Base-by-base conservation (phyloP, 2,329 filamentous ascomycete species). In the Furcasterigmium furcatum region DNA sequence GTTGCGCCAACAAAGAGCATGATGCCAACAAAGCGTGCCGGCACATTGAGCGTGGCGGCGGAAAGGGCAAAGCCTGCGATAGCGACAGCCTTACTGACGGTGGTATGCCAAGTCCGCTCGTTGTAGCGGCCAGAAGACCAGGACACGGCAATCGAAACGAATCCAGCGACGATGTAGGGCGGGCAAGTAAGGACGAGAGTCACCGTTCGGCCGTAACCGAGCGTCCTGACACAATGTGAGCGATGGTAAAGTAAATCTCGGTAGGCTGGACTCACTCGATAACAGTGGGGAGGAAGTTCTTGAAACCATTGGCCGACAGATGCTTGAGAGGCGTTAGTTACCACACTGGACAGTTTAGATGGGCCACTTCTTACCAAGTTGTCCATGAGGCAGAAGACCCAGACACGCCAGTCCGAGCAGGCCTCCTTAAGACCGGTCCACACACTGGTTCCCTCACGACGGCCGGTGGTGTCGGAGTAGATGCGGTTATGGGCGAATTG, bases 351-450 rank as follows among this genome's bases (percentile, higher is more conserved):
- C 24, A 27, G 12, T 7, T 27, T 7, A 12, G 24, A 12, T 7
- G 24, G 12, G 24, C 7, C 12, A 12, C 12, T 27, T 7, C 24
- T 27, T 7, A 27, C 24, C 47, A 75, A 66, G 54, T 77, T 76
- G 47, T 74, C 69, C 70, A 76, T 76, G 27, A 74, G 60, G 7
- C 68, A 70, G 45, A 77, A 71, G 14, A 77, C 58, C 66, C 72
- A 77, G 3, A 73, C 64, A 41, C 71, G 66, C 25, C 68, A 70
- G 51, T 79, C 75, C 7, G 54, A 59, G 6, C 61, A 58, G 9
- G 73, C 73, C 42, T 72, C 64, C 38, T 66, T 58, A 34, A 77
- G 64, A 34, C 74, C 74, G 16, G 59, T 58, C 56, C 54, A 68
- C 5, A 66, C 68, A 29, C 61, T 71, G 1, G 65, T 71, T 25